Conservation (phyloP, 768 basidiomycete genomes). For the Auricularia sp. region DNA sequence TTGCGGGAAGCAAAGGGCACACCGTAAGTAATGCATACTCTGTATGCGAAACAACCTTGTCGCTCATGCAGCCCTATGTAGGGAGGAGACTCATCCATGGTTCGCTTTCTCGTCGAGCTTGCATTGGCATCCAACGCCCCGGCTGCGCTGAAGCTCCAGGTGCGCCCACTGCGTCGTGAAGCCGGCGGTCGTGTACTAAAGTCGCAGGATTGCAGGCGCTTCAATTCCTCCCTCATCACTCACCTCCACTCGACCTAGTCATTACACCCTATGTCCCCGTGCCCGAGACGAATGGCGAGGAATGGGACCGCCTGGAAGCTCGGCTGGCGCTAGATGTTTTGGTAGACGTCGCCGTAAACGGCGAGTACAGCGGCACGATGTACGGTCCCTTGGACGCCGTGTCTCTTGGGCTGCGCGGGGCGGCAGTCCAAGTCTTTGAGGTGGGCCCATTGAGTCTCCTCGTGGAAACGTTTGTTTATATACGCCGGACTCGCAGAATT, state of each 20-base stretch:
- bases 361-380: constrained; percentile 65
- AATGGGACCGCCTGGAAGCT: constrained; percentile 81
- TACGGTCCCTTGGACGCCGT: constrained; percentile 49
- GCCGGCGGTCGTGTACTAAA: background rate
- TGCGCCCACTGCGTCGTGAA: constrained; percentile 14
- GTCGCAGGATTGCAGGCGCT: background rate
- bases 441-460: constrained; percentile 29
- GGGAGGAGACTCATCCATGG: constrained; percentile 13
- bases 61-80: background rate
- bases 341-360: constrained; percentile 74
- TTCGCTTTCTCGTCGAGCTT: constrained; percentile 77
- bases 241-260: background rate
- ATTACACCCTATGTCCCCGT: constrained; percentile 68
- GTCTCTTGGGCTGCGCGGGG: constrained; percentile 62
- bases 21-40: constrained; percentile 33
- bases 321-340: constrained; percentile 75
- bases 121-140: constrained; percentile 93
- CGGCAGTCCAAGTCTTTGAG: constrained; percentile 77
- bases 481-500: constrained; percentile 40
- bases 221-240: background rate
- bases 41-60: no score
- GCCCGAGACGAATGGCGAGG: constrained; percentile 78
- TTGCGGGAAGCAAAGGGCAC: constrained; percentile 63
- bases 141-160: constrained; percentile 77
- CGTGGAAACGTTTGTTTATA: background rate